phyloP scores from a whole-genome alignment of 2,329 filamentous ascomycete genomes.

The Fusarium sp. region DNA sequence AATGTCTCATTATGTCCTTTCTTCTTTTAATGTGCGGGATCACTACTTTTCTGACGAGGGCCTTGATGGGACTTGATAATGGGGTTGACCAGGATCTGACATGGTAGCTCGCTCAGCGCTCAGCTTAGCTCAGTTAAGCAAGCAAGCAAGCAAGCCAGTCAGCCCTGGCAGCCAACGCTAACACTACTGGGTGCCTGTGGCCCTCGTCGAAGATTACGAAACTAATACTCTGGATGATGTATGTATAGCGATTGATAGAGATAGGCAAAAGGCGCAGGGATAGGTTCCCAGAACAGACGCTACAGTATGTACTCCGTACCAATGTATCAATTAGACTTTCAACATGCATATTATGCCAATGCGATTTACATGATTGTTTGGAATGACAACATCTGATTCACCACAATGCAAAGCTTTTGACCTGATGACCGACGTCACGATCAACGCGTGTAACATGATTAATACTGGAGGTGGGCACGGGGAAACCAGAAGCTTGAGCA shows the following conservation, averaged over 20 bases:
- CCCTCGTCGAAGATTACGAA: slow-evolving; percentile 19
- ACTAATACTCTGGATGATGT: slow-evolving; percentile 29
- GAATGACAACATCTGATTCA: slow-evolving; percentile 22
- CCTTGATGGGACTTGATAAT: slow-evolving; percentile 19
- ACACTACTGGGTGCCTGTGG: slow-evolving; percentile 6
- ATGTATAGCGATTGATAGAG: slow-evolving; percentile 29
- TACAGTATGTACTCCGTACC: background rate
- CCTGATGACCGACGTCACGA: slow-evolving; percentile 30
- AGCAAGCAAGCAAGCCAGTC: background rate
- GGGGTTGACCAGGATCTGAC: slow-evolving; percentile 17
- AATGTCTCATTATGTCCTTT: slow-evolving; percentile 21
- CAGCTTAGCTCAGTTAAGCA: slow-evolving; percentile 10
- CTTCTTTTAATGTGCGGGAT: slow-evolving; percentile 19
- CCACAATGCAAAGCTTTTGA: slow-evolving; percentile 3
- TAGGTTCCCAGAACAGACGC: background rate
- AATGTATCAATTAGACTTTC: slow-evolving; percentile 13
- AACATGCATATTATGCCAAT: background rate
- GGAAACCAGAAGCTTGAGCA: slow-evolving; percentile 11
- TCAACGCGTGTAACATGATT: slow-evolving; percentile 23
- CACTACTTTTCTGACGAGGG: slow-evolving; percentile 11
- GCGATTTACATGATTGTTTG: slow-evolving; percentile 15
- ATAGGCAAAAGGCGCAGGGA: slow-evolving; percentile 21
- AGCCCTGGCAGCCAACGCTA: background rate
- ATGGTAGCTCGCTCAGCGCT: slow-evolving; percentile 1
- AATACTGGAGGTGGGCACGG: slow-evolving; percentile 9